phyloP scores from a whole-genome alignment of 306 rosid genomes.

The Castanea mollissima region DNA sequence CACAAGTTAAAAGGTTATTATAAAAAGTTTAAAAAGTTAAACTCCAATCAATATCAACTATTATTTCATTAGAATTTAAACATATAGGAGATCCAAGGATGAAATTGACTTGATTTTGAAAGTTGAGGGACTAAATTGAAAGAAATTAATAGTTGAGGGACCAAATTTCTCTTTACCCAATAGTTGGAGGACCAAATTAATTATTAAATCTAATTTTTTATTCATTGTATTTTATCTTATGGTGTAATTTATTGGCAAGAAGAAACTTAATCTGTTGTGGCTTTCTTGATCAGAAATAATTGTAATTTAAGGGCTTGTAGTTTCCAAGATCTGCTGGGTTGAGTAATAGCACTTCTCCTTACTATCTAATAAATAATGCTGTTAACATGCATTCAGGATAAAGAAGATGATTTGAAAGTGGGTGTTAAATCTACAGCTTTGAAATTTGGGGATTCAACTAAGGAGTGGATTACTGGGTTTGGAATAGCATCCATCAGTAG shows the following conservation, averaged over 20 bases:
- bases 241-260: background rate
- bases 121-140: too few relatives aligned
- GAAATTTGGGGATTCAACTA: constrained; percentile 78
- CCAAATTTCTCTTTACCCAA: too few relatives aligned
- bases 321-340: background rate
- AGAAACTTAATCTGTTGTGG: background rate
- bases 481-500: constrained; percentile 68
- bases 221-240: too few relatives aligned
- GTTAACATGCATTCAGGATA: constrained; percentile 60
- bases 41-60: too few relatives aligned
- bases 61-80: too few relatives aligned
- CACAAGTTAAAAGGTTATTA: too few relatives aligned
- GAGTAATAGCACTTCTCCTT: background rate
- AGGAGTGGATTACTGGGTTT: constrained; percentile 76
- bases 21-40: too few relatives aligned
- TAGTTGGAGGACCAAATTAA: too few relatives aligned
- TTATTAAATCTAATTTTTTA: too few relatives aligned
- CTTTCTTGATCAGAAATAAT: background rate
- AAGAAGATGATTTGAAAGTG: constrained; percentile 85
- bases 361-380: background rate
- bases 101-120: too few relatives aligned
- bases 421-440: constrained; percentile 97
- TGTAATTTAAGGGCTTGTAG: background rate
- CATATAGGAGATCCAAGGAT: too few relatives aligned
- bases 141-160: too few relatives aligned